Evolutionary conservation across 73 alveolate species (phyloP).

Genomic region (Effrenium voratum): DNA sequence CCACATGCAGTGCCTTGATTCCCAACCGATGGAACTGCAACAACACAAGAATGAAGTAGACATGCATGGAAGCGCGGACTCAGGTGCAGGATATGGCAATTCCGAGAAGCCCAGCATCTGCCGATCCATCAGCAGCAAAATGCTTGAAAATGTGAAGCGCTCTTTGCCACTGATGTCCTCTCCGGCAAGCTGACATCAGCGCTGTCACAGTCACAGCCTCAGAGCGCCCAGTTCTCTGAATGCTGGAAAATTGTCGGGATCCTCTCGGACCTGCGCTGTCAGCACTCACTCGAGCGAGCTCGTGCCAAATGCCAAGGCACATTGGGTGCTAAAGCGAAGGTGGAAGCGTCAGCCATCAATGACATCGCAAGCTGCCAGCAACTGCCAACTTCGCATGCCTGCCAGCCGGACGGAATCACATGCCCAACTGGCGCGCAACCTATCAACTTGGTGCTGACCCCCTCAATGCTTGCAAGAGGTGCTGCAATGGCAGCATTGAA

Average conservation of each 20-base stretch:
- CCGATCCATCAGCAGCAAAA: neutral
- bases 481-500: conserved; percentile 58
- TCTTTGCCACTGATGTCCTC: conserved; percentile 73
- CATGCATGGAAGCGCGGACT: neutral
- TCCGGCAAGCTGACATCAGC: conserved; percentile 73
- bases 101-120: conserved; percentile 34
- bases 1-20: conserved; percentile 41
- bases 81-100: conserved; percentile 44
- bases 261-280: neutral
- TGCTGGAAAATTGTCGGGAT: neutral
- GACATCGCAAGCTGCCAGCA: conserved; percentile 47
- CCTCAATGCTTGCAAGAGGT: neutral
- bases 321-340: neutral
- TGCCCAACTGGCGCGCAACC: no score
- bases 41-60: neutral
- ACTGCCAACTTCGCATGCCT: conserved; percentile 90
- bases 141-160: conserved; percentile 12
- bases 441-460: neutral
- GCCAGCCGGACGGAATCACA: neutral
- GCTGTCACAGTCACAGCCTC: conserved; percentile 23
- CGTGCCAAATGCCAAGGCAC: neutral
- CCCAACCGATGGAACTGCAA: neutral
- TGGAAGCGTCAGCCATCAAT: neutral
- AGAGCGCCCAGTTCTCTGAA: no score
- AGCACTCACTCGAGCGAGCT: neutral